Conservation (phyloP, 805 yeast genomes). For the Saccharomycopsis sp. region DNA sequence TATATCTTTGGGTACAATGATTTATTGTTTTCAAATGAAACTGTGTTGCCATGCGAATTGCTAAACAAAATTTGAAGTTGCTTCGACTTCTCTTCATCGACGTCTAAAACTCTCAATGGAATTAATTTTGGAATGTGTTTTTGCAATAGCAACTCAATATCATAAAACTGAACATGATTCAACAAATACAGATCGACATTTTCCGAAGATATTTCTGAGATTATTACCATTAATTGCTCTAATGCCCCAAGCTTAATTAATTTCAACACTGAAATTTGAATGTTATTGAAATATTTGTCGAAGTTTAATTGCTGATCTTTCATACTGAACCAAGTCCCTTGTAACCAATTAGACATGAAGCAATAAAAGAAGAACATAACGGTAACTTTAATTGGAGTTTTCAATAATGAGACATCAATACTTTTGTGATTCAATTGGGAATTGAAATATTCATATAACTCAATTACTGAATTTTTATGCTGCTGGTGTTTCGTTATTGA, state of each 20-base stretch:
- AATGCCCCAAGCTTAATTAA: constrained; percentile 44
- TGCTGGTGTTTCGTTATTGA: constrained; percentile 5
- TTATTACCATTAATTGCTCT: constrained; percentile 55
- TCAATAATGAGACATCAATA: constrained; percentile 1
- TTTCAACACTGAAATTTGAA: constrained; percentile 14
- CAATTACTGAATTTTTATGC: constrained; percentile 1
- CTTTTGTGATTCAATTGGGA: neutral
- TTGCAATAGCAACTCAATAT: constrained; percentile 59
- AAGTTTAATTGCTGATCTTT: constrained; percentile 17
- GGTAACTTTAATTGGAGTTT: constrained; percentile 11
- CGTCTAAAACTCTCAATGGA: constrained; percentile 47
- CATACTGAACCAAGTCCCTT: constrained; percentile 13
- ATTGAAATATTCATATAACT: constrained; percentile 14
- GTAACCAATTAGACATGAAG: constrained; percentile 19
- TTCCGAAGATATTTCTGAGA: constrained; percentile 48
- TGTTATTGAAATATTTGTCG: constrained; percentile 13
- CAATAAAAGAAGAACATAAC: constrained; percentile 12
- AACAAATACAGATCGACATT: constrained; percentile 20
- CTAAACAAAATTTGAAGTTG: constrained; percentile 26
- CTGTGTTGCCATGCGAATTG: constrained; percentile 2
- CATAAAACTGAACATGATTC: constrained; percentile 48
- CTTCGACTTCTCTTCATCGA: constrained; percentile 37
- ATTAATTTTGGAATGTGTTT: constrained; percentile 53
- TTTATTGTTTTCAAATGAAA: constrained; percentile 1
- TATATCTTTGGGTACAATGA: constrained; percentile 13